Conservation (phyloP, 2,329 filamentous ascomycete genomes). For the Aquanectria penicillioides region DNA sequence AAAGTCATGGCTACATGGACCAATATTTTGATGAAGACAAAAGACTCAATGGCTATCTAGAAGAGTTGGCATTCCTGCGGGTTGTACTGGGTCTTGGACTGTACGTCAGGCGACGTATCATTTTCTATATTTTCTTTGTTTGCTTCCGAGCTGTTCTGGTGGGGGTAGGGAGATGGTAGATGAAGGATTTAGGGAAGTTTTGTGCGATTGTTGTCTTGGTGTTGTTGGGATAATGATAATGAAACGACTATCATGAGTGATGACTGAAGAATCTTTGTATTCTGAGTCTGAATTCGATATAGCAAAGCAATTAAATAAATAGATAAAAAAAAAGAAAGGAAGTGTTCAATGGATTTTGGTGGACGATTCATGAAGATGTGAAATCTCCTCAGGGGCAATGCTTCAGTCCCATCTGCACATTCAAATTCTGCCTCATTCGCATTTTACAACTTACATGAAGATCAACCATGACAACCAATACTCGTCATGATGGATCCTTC, state of each 20-base stretch:
- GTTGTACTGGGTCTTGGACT: conserved; percentile 32
- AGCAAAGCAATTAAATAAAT: conserved; percentile 12
- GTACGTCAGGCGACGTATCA: conserved; percentile 17
- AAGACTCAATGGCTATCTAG: conserved; percentile 21
- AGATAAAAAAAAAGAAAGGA: conserved; percentile 13
- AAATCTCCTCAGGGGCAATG: too few relatives aligned
- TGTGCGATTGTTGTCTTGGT: conserved; percentile 30
- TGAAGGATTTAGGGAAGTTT: neutral
- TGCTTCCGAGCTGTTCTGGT: conserved; percentile 23
- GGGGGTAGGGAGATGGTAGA: too few relatives aligned
- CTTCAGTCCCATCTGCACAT: too few relatives aligned
- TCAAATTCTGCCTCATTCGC: too few relatives aligned
- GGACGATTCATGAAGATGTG: too few relatives aligned
- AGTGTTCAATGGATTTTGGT: neutral
- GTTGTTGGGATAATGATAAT: conserved; percentile 47
- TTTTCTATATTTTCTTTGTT: conserved; percentile 21
- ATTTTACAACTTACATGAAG: neutral
- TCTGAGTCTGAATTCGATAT: conserved; percentile 42
- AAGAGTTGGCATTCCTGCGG: conserved; percentile 30
- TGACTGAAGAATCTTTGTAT: conserved; percentile 42
- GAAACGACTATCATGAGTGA: conserved; percentile 47
- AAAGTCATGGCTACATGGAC: conserved; percentile 35
- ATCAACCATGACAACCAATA: neutral
- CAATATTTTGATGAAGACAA: conserved; percentile 34
- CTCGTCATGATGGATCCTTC: neutral